Evolutionary conservation across 192 early-diverging fungal genomes (phyloP).

Genomic region (Backusella circina): DNA sequence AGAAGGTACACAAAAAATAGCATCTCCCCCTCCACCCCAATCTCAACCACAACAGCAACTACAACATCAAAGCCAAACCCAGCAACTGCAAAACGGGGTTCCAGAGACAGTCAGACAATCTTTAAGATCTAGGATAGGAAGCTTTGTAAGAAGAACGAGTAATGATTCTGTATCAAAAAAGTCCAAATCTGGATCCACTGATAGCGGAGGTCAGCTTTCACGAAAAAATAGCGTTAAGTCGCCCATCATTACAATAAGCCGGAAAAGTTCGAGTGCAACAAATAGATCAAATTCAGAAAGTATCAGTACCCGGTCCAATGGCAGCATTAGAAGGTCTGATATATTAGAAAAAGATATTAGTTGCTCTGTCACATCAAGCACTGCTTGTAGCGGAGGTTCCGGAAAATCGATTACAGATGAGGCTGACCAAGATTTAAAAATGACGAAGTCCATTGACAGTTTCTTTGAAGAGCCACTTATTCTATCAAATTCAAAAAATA

Average conservation of each 20-base stretch:
- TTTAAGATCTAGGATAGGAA: background rate
- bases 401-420: background rate
- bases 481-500: background rate
- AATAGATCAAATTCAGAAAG: conserved; percentile 1
- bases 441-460: background rate
- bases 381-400: background rate
- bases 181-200: background rate
- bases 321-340: background rate
- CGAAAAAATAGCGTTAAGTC: background rate
- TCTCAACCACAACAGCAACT: background rate
- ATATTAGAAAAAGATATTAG: background rate
- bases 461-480: conserved; percentile 4
- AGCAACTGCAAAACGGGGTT: background rate
- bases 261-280: background rate
- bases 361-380: conserved; percentile 1
- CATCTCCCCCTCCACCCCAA: background rate
- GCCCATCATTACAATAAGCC: background rate
- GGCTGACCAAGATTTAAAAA: background rate
- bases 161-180: background rate
- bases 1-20: background rate
- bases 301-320: background rate
- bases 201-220: background rate
- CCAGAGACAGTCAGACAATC: background rate
- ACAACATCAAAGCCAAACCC: background rate
- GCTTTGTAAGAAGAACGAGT: conserved; percentile 4